These are phyloP conservation scores for Fusarium austroafricanum DNA, from an alignment of 2,329 filamentous ascomycete genomes.

Conservation along the genomic window DNA sequence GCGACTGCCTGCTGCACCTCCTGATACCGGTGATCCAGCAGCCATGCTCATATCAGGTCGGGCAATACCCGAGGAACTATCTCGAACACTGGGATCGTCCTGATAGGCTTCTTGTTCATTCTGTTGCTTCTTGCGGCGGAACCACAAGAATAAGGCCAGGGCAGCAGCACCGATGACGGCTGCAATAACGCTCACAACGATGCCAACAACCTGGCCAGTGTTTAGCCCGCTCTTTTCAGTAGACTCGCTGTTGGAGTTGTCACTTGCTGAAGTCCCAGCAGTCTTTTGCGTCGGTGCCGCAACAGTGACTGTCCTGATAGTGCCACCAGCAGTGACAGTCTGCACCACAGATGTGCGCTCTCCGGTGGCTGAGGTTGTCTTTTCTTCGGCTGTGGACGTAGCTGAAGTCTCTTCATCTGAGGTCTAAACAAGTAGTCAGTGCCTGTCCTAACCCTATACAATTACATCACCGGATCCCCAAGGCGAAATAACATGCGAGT, in stretches of 20 bases:
- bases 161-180: constrained; percentile 55
- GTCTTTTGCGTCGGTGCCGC: constrained; percentile 56
- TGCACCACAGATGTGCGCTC: constrained; percentile 52
- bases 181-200: constrained; percentile 63
- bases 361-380: constrained; percentile 38
- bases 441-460: constrained; percentile 3
- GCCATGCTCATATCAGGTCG: constrained; percentile 57
- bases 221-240: constrained; percentile 49
- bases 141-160: constrained; percentile 56
- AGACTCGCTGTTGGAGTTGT: constrained; percentile 26
- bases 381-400: not conserved
- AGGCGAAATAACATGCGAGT: constrained; percentile 24
- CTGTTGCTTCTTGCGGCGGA: constrained; percentile 59
- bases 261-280: constrained; percentile 33
- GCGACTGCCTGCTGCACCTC: constrained; percentile 57
- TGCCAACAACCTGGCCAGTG: constrained; percentile 63
- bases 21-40: constrained; percentile 48
- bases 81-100: constrained; percentile 60
- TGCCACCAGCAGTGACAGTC: constrained; percentile 67
- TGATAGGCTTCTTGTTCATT: constrained; percentile 57
- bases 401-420: constrained; percentile 39
- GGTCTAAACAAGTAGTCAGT: constrained; percentile 36
- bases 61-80: constrained; percentile 63
- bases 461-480: constrained; percentile 39
- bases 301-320: constrained; percentile 66